Percentiles rank a stretch among this genome's conserved stretches.
Conservation (phyloP, 2,329 filamentous ascomycete genomes). For the Fusarium guadeloupense region DNA sequence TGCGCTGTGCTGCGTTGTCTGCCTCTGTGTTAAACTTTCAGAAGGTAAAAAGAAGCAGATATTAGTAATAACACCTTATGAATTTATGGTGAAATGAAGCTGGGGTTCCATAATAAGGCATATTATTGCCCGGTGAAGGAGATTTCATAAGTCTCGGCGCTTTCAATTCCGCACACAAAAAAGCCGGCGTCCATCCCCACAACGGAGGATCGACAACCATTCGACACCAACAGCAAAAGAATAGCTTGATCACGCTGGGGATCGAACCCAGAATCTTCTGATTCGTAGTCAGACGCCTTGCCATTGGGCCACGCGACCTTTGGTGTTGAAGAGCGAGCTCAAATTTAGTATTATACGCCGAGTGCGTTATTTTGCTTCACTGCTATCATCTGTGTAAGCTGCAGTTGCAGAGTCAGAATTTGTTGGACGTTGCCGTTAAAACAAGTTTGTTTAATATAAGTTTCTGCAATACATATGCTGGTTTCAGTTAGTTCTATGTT, state of each 20-base stretch:
- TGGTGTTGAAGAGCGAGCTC: fast-evolving
- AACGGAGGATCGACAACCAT: neutral
- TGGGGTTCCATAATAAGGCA: too few species aligned
- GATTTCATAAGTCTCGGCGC: too few species aligned
- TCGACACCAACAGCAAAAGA: neutral
- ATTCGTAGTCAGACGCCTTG: conserved; percentile 49
- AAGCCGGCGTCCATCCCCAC: neutral
- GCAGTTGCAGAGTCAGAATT: too few species aligned
- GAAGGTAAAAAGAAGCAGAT: too few species aligned
- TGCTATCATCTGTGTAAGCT: neutral
- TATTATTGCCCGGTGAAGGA: too few species aligned
- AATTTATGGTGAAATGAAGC: too few species aligned
- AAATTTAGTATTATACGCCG: fast-evolving
- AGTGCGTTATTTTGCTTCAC: fast-evolving
- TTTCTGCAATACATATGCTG: too few species aligned
- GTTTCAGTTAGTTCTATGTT: too few species aligned
- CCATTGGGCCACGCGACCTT: conserved; percentile 44
- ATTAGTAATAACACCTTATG: too few species aligned
- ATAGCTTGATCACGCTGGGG: conserved; percentile 36
- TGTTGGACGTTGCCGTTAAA: neutral
- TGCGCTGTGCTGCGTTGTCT: too few species aligned
- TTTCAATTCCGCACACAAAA: neutral
- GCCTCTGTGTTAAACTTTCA: too few species aligned
- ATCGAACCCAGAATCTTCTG: conserved; percentile 48
- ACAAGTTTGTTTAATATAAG: too few species aligned